Conservation (phyloP, 192 early-diverging fungal species). For the Geranomyces michiganensis region DNA sequence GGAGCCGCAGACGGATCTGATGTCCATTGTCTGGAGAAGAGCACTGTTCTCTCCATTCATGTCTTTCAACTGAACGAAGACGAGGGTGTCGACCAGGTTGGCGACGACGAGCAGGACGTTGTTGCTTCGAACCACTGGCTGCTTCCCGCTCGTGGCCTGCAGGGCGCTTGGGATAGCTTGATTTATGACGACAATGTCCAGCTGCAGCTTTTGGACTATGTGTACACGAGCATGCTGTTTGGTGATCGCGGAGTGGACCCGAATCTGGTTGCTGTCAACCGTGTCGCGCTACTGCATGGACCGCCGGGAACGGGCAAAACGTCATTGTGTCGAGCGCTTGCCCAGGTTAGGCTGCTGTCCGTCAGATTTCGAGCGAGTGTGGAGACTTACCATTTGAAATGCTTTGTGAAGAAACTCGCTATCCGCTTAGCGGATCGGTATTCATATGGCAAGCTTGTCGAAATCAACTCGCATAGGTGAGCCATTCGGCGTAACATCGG, state of each 20-base stretch:
- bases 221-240: constrained; percentile 65
- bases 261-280: constrained; percentile 63
- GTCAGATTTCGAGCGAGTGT: no score
- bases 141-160: constrained; percentile 49
- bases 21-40: background rate
- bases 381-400: no score
- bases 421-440: constrained; percentile 63
- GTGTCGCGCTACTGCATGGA: constrained; percentile 67
- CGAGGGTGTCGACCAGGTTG: constrained; percentile 52
- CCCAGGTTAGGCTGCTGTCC: constrained; percentile 51
- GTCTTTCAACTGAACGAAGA: constrained; percentile 38
- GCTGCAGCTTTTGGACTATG: constrained; percentile 58
- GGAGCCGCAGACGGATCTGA: background rate
- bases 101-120: constrained; percentile 43
- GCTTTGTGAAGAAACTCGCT: constrained; percentile 50
- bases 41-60: constrained; percentile 14
- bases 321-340: constrained; percentile 66
- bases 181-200: constrained; percentile 64
- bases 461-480: constrained; percentile 69
- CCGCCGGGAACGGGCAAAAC: constrained; percentile 52
- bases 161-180: constrained; percentile 60
- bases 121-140: constrained; percentile 53
- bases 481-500: background rate
- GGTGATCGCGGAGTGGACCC: constrained; percentile 58
- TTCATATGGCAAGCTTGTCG: constrained; percentile 57